Percentiles rank a stretch among this genome's conserved stretches.
phyloP scores from a whole-genome alignment of 768 basidiomycete genomes.

The Hericium erinaceus region DNA sequence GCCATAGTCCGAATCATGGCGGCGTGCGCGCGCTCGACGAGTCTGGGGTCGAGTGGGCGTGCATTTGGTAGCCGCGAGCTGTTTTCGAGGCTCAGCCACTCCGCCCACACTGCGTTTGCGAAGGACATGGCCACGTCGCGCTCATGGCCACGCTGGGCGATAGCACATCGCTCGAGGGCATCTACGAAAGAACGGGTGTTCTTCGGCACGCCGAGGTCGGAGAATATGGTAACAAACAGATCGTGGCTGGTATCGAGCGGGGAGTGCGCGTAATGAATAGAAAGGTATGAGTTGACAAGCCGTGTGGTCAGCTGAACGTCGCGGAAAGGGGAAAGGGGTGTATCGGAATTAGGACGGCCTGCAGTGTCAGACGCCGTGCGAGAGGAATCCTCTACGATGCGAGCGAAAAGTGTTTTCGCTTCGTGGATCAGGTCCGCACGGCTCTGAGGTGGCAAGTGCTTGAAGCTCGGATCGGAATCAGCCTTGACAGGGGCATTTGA shows the following conservation, averaged over 20 bases:
- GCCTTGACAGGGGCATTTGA: not conserved
- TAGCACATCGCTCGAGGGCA: slow-evolving; percentile 58
- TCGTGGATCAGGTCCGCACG: slow-evolving; percentile 65
- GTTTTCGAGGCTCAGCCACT: slow-evolving; percentile 48
- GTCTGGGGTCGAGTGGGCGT: slow-evolving; percentile 25
- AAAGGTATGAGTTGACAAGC: slow-evolving; percentile 73
- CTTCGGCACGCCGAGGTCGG: slow-evolving; percentile 29
- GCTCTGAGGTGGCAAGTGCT: slow-evolving; percentile 64
- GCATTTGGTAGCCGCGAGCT: slow-evolving; percentile 20
- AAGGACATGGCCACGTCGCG: slow-evolving; percentile 39
- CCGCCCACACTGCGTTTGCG: slow-evolving; percentile 55
- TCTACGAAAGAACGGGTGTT: slow-evolving; percentile 54
- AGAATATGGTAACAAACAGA: slow-evolving; percentile 43
- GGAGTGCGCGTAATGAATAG: slow-evolving; percentile 59
- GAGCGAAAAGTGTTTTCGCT: slow-evolving; percentile 52
- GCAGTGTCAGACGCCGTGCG: slow-evolving; percentile 25
- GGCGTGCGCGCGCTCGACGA: slow-evolving; percentile 60
- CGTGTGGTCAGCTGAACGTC: slow-evolving; percentile 48
- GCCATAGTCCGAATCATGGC: slow-evolving; percentile 59
- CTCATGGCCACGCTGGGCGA: slow-evolving; percentile 34
- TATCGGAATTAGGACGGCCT: not conserved
- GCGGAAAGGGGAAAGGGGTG: slow-evolving; percentile 24
- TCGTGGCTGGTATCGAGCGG: slow-evolving; percentile 37
- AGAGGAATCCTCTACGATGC: slow-evolving; percentile 30
- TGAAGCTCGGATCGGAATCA: slow-evolving; percentile 13